Base-by-base conservation (phyloP, 176 grass and related monocot genomes). In the Oryza meyeriana region DNA sequence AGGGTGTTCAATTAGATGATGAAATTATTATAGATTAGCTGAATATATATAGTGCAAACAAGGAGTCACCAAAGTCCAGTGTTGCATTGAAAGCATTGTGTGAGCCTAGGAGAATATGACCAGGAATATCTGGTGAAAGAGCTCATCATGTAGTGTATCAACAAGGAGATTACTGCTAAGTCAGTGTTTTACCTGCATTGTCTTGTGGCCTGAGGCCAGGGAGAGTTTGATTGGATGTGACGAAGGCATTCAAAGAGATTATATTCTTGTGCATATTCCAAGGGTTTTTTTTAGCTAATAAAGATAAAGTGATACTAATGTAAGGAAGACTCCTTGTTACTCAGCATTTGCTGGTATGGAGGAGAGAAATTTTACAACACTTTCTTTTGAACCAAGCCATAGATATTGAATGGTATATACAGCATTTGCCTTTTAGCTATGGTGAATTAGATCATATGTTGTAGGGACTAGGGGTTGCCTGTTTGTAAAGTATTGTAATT, bases 231-330 rank as follows among this genome's bases (percentile, higher is more conserved):
- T 72, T 63, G 47, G 75, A 6, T 40, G 67, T 31, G 66, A 85
- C 29, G 7, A 72, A 47, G 39, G 29, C 67, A 85, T 48, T 6
- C 47, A 50, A 50, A 65, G 16, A 52, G 10, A 63, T 50, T 17
- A 50, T 50, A 71, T 78, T 71, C 22, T 62, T 26, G 36, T 48
- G 84, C 58, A 79, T 72, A 79, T 85, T 85, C 84, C 67, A 0
- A 72, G 57, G 29, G 65, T 40, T 64, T 79, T 71, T 39, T 20
- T 20, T 6, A 50, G 2, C 5, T 9, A 50, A 48, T 18, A 5
- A 42, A 4, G 6, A 18, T 48, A 48, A 50, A 50, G 18, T 18
- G 16, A 50, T 0, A 50, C 16, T 2, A 50, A 50, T 50, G 47
- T 18, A 18, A 20, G 47, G 16, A 50, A 18, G 14, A 48, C 4